These are phyloP conservation scores for Apiotrichum gamsii DNA, from an alignment of 1,284 basidiomycete genomes.

Conservation along the genomic window DNA sequence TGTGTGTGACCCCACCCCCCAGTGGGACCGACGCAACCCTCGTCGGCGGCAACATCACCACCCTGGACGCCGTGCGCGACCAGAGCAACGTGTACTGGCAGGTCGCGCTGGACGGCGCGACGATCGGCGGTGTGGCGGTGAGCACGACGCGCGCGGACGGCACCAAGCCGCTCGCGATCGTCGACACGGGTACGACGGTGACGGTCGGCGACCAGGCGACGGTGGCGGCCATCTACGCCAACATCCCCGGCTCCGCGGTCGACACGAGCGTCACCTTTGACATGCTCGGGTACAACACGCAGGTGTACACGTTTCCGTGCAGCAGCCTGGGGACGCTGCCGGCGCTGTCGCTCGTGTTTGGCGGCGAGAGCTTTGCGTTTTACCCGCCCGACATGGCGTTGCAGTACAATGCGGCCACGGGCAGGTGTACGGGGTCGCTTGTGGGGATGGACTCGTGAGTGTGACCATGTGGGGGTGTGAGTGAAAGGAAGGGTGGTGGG, in stretches of 20 bases:
- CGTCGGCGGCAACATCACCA: conserved; percentile 70
- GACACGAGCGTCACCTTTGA: neutral
- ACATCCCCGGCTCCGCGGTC: conserved; percentile 12
- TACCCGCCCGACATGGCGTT: conserved; percentile 5
- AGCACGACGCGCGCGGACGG: neutral
- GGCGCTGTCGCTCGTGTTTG: neutral
- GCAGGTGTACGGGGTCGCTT: neutral
- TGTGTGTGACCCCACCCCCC: neutral
- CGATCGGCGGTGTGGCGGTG: conserved; percentile 2
- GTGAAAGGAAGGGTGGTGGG: too few species aligned
- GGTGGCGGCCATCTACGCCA: conserved; percentile 18
- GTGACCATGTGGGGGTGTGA: too few species aligned
- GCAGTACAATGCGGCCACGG: neutral
- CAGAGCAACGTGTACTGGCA: conserved; percentile 1
- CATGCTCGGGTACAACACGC: conserved; percentile 7
- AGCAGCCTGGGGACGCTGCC: conserved; percentile 1
- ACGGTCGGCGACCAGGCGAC: conserved; percentile 15
- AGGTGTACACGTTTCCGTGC: conserved; percentile 18
- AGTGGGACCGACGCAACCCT: conserved; percentile 53
- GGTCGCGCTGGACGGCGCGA: neutral
- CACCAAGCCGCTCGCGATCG: neutral
- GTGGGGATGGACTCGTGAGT: neutral
- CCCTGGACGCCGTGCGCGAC: conserved; percentile 39
- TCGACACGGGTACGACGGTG: conserved; percentile 31
- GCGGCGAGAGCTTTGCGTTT: conserved; percentile 2